Evolutionary conservation across 2,329 filamentous ascomycete genomes (phyloP), one percentile per base, ranked within the genome.

Genomic region (Penicillium digitatum): DNA sequence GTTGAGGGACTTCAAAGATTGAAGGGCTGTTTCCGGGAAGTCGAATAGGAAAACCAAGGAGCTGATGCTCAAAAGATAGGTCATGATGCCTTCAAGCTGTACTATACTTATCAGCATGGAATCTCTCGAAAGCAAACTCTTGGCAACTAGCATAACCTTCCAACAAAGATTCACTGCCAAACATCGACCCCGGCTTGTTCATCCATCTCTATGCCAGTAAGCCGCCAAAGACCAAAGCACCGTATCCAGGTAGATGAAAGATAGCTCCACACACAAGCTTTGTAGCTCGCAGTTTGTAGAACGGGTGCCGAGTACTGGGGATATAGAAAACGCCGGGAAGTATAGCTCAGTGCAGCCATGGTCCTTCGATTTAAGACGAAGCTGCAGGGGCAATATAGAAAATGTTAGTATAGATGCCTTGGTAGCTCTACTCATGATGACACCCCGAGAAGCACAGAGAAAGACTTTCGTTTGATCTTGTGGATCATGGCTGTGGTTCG

Each of bases 401-500:
- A n/a, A 31, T 14, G 52, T 53, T 29, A 52, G 45, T 12, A 42
- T 26, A 7, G n/a, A 20, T 6, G 24, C 37, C 3, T 12, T 43
- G 1, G 1, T 42, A 16, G 24, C 20, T 43, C 47, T 26, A 38
- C 40, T 12, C 16, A 24, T 24, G n/a, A 26, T n/a, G n/a, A n/a
- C n/a, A n/a, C n/a, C n/a, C n/a, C n/a, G n/a, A n/a, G n/a, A n/a
- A n/a, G n/a, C n/a, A n/a, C n/a, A n/a, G n/a, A n/a, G n/a, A n/a
- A n/a, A n/a, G n/a, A n/a, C 24, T 6, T 3, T 3, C 6, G 6
- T 67, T 88, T 87, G 48, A 90, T 64, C 64, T 83, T 84, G 34
- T 87, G 84, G 47, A 87, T 79, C 32, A 89, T 71, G 39, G 90
- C 74, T 0, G 87, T 90, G 2, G 87, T 87, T 0, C 86, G 86